phyloP scores from a whole-genome alignment of 2,329 filamentous ascomycete genomes.

The Hypoxylon sp. region DNA sequence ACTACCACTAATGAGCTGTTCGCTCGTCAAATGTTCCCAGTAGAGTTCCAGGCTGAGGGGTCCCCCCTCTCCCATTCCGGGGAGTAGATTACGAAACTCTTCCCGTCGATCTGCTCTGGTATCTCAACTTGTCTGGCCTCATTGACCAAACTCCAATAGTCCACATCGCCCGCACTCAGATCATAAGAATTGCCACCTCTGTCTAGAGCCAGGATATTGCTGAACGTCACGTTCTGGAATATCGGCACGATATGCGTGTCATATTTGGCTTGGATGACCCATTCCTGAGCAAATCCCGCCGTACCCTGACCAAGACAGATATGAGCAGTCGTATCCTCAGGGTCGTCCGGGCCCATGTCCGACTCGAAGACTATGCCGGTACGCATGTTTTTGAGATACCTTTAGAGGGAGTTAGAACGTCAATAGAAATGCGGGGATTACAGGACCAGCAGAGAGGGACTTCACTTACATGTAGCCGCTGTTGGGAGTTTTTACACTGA shows the following conservation, averaged over 20 bases:
- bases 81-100: slow-evolving; percentile 29
- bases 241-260: slow-evolving; percentile 8
- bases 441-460: background rate
- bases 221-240: slow-evolving; percentile 41
- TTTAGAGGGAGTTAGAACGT: slow-evolving; percentile 1
- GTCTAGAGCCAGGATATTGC: slow-evolving; percentile 11
- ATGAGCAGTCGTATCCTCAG: slow-evolving; percentile 18
- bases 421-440: background rate
- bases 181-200: slow-evolving; percentile 14
- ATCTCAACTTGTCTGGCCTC: slow-evolving; percentile 14
- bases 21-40: background rate
- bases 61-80: slow-evolving; percentile 16
- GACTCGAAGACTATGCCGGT: slow-evolving; percentile 9
- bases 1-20: background rate
- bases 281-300: slow-evolving; percentile 32
- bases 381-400: slow-evolving; percentile 33
- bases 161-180: slow-evolving; percentile 10
- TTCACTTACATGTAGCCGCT: slow-evolving; percentile 29
- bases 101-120: slow-evolving; percentile 7
- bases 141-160: slow-evolving; percentile 31
- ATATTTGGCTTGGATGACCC: slow-evolving; percentile 10
- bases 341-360: slow-evolving; percentile 14
- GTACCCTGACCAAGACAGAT: slow-evolving; percentile 37
- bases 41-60: slow-evolving; percentile 11
- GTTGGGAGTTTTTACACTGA: slow-evolving; percentile 18